Evolutionary conservation across 176 grass and related monocot species (phyloP).

Genomic region (Carex pumila): DNA sequence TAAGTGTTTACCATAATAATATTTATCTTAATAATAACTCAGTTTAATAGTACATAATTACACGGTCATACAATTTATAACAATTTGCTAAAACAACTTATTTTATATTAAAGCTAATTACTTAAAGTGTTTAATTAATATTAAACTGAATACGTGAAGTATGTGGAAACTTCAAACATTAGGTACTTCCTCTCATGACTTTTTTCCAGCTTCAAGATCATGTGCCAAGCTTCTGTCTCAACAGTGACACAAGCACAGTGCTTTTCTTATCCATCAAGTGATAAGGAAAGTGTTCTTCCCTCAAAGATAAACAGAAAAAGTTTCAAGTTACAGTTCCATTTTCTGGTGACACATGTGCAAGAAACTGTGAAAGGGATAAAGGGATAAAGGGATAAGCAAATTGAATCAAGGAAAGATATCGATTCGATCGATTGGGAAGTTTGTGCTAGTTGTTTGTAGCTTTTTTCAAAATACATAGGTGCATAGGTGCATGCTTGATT

Average conservation of each 20-base stretch:
- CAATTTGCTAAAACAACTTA: too few relatives aligned
- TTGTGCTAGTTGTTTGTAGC: constrained; percentile 10
- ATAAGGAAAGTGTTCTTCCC: background rate
- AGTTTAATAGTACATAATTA: too few relatives aligned
- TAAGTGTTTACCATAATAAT: too few relatives aligned
- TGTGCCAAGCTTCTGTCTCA: background rate
- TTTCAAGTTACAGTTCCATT: background rate
- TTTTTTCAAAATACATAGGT: constrained; percentile 4
- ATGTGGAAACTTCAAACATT: too few relatives aligned
- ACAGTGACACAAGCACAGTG: background rate
- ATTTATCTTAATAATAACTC: too few relatives aligned
- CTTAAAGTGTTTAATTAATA: too few relatives aligned
- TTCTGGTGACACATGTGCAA: background rate
- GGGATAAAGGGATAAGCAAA: background rate
- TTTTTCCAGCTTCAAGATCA: background rate
- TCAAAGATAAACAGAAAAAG: background rate
- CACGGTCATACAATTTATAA: too few relatives aligned
- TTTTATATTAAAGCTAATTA: too few relatives aligned
- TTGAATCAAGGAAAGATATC: background rate
- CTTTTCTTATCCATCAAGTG: background rate
- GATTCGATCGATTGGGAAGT: background rate
- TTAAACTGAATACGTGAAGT: too few relatives aligned
- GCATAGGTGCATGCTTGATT: too few relatives aligned
- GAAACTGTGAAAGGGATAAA: background rate
- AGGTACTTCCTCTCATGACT: too few relatives aligned